phyloP scores from a whole-genome alignment of 495 filamentous ascomycete genomes.

The Annulohypoxylon maeteangense region DNA sequence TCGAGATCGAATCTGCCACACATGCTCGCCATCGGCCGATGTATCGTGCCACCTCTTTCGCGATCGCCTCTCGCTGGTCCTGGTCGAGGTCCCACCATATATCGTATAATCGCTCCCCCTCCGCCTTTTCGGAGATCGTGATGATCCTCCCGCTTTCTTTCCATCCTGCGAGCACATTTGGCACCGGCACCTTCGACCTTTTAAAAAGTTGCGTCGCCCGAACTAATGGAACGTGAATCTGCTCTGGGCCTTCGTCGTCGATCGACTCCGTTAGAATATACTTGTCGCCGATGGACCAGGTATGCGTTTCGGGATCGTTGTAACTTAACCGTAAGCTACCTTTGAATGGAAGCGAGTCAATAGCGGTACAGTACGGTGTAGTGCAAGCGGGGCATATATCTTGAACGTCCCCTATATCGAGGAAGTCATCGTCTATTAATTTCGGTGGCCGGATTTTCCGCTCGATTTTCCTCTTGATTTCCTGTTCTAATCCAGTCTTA shows the following conservation, averaged over 20 bases:
- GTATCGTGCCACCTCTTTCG: conserved; percentile 29
- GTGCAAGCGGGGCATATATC: conserved; percentile 45
- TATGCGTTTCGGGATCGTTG: conserved; percentile 41
- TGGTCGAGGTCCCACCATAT: conserved; percentile 41
- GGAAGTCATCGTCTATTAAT: conserved; percentile 25
- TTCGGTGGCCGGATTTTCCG: neutral
- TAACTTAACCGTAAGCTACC: conserved; percentile 38
- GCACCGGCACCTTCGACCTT: conserved; percentile 30
- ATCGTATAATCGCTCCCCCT: conserved; percentile 41
- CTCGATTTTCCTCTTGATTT: neutral
- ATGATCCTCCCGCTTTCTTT: conserved; percentile 40
- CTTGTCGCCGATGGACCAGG: conserved; percentile 42
- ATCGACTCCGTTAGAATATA: conserved; percentile 39
- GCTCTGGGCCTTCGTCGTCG: conserved; percentile 25
- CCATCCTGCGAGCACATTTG: conserved; percentile 42
- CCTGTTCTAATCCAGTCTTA: neutral
- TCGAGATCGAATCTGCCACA: conserved; percentile 33
- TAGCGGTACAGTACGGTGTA: conserved; percentile 39
- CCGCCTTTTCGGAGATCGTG: conserved; percentile 32
- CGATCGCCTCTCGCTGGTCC: conserved; percentile 31
- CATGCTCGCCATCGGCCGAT: conserved; percentile 32
- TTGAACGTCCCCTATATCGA: conserved; percentile 45
- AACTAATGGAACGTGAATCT: conserved; percentile 28
- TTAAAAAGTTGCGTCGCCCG: conserved; percentile 22
- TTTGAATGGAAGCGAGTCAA: conserved; percentile 42